Evolutionary conservation across 441 rosid genomes (phyloP).

Genomic region (Pelargonium citronellum): DNA sequence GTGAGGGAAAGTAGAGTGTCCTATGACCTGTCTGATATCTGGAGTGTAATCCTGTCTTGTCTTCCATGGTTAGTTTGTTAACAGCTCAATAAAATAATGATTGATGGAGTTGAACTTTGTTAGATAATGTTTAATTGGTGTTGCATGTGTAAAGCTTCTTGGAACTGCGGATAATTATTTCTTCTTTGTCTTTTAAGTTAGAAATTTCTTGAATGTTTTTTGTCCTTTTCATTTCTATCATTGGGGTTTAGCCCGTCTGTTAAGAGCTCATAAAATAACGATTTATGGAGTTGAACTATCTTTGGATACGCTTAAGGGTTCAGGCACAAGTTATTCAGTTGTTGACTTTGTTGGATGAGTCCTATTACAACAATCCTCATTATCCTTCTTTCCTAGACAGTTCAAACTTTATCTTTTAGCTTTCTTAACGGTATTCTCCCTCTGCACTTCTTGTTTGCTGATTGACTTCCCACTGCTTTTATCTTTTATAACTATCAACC

Average conservation of each 20-base stretch:
- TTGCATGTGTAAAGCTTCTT: too few relatives aligned
- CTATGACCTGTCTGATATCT: not conserved
- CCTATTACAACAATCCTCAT: constrained; percentile 2
- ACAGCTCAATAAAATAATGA: not conserved
- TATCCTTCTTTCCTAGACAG: not conserved
- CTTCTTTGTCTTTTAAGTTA: too few relatives aligned
- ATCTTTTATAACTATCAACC: not conserved
- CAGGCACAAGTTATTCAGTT: not conserved
- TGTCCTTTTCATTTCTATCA: too few relatives aligned
- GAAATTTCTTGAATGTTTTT: too few relatives aligned
- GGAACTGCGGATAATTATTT: too few relatives aligned
- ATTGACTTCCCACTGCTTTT: not conserved
- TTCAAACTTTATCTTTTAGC: not conserved
- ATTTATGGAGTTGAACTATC: not conserved
- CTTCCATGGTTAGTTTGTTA: not conserved
- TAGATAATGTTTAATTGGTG: too few relatives aligned
- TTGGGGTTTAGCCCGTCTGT: too few relatives aligned
- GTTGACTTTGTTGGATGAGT: not conserved
- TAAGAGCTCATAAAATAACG: too few relatives aligned
- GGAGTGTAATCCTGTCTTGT: not conserved
- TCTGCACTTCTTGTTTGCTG: not conserved
- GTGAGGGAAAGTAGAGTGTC: not conserved
- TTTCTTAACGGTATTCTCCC: not conserved
- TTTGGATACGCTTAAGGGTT: not conserved
- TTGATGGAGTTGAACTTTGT: not conserved